A percentile compares a stretch with the other conserved stretches of the same genome.
These are phyloP conservation scores for Detonula confervacea DNA, from an alignment of 352 stramenopile species.

Conservation along the genomic window DNA sequence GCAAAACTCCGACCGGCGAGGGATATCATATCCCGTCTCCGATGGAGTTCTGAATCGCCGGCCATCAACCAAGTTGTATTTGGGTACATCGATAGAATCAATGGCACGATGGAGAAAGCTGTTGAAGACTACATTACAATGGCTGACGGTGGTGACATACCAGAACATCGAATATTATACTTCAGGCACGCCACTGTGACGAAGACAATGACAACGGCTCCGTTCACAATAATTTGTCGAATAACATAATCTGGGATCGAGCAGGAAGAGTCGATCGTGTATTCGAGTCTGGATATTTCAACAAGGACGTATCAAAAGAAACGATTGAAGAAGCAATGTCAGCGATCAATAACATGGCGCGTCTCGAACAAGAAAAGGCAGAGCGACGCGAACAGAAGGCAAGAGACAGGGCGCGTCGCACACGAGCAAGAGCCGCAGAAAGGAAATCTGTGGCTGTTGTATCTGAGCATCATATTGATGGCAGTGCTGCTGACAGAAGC, in stretches of 20 bases:
- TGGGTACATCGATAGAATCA: conserved; percentile 45
- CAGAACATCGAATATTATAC: conserved; percentile 51
- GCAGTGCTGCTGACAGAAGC: not conserved
- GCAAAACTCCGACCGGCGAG: conserved; percentile 26
- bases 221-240: too few relatives aligned
- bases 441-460: not conserved
- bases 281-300: conserved; percentile 27
- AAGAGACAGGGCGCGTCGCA: conserved; percentile 11
- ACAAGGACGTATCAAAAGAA: conserved; percentile 3
- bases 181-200: conserved; percentile 11
- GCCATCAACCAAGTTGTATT: conserved; percentile 22
- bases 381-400: conserved; percentile 25
- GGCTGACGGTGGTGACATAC: conserved; percentile 41
- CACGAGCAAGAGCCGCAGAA: not conserved
- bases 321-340: conserved; percentile 20
- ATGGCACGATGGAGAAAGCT: conserved; percentile 46
- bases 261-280: conserved; percentile 25
- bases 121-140: conserved; percentile 37
- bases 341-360: conserved; percentile 42
- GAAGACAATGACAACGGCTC: not conserved
- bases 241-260: conserved; percentile 46
- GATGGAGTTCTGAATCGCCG: conserved; percentile 28
- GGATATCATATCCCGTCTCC: conserved; percentile 37
- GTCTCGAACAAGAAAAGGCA: conserved; percentile 26
- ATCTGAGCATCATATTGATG: not conserved